Conservation (phyloP, 1,284 basidiomycete genomes). For the Filobasidium uniguttulatum region DNA sequence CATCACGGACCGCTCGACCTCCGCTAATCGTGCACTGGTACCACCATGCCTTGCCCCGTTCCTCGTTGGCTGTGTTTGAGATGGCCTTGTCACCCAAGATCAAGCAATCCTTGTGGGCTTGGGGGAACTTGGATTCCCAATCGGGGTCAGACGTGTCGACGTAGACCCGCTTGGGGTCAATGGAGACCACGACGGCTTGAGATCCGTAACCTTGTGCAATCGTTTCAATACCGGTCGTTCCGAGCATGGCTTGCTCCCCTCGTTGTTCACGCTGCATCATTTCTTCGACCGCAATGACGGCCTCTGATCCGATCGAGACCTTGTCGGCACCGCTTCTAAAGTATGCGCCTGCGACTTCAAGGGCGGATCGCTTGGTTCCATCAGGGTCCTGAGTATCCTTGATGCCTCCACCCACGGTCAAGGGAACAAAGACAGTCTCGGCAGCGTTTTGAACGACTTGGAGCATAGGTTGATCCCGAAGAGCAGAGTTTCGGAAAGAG, state of each 20-base stretch:
- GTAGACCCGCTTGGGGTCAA: constrained; percentile 85
- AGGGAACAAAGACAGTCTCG: constrained; percentile 85
- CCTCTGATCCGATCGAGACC: constrained; percentile 81
- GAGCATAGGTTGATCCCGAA: constrained; percentile 96
- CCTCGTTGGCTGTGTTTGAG: constrained; percentile 41
- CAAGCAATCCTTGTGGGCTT: constrained; percentile 27
- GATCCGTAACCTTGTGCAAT: constrained; percentile 85
- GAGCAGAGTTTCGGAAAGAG: constrained; percentile 89
- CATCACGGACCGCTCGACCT: constrained; percentile 68
- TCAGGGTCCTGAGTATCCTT: constrained; percentile 93
- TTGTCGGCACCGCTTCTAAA: constrained; percentile 98
- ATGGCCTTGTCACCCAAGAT: constrained; percentile 39
- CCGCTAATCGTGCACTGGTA: constrained; percentile 96
- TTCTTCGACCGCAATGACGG: constrained; percentile 83
- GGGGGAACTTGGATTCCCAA: constrained; percentile 54
- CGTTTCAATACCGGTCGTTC: constrained; percentile 72
- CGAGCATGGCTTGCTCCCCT: constrained; percentile 39
- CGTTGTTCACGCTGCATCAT: constrained; percentile 46
- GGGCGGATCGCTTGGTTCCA: constrained; percentile 68
- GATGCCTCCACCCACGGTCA: constrained; percentile 97
- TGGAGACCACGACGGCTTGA: constrained; percentile 94
- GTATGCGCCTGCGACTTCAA: constrained; percentile 91
- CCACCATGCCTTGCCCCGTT: constrained; percentile 81
- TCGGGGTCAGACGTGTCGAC: constrained; percentile 49
- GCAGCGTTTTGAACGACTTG: constrained; percentile 84